Percentiles rank a stretch among this genome's conserved stretches.
Evolutionary conservation across 2,329 filamentous ascomycete species (phyloP).

Genomic region (Hortaea werneckii): DNA sequence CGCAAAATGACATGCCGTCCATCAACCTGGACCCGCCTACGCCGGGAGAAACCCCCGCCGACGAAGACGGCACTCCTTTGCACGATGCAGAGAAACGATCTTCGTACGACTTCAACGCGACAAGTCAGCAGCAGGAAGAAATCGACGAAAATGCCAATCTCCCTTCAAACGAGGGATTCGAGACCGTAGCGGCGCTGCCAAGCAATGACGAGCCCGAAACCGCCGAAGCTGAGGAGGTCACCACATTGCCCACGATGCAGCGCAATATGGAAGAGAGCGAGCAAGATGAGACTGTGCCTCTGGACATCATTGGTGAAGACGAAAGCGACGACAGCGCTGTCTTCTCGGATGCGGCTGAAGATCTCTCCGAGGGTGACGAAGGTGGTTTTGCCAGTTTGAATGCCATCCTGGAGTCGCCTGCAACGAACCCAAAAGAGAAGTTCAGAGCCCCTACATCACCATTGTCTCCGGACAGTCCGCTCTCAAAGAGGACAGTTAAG

Average conservation of each 20-base stretch:
- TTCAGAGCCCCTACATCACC: slow-evolving; percentile 2
- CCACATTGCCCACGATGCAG: neutral
- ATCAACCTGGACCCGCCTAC: slow-evolving; percentile 28
- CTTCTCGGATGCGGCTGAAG: slow-evolving; percentile 70
- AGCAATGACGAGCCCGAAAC: slow-evolving; percentile 3
- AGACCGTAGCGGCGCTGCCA: slow-evolving; percentile 1
- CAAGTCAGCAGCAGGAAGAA: slow-evolving; percentile 17
- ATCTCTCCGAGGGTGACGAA: slow-evolving; percentile 54
- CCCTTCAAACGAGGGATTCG: neutral
- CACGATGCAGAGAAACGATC: slow-evolving; percentile 6
- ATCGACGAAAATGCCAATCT: slow-evolving; percentile 6
- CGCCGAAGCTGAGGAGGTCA: neutral
- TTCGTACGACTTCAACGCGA: slow-evolving; percentile 17
- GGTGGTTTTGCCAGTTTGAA: slow-evolving; percentile 65
- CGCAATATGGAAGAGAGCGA: neutral
- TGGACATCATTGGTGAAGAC: slow-evolving; percentile 19
- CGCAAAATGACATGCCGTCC: slow-evolving; percentile 12
- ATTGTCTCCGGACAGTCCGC: slow-evolving; percentile 15
- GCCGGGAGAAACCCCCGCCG: slow-evolving; percentile 17
- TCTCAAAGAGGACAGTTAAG: slow-evolving; percentile 3
- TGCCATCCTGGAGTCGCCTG: slow-evolving; percentile 56
- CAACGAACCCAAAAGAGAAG: slow-evolving; percentile 7
- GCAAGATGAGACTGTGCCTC: neutral
- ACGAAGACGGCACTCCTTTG: slow-evolving; percentile 11
- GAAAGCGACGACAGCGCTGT: slow-evolving; percentile 44